These are phyloP conservation scores for Pisolithus albus DNA, from an alignment of 768 basidiomycete genomes.

Conservation along the genomic window DNA sequence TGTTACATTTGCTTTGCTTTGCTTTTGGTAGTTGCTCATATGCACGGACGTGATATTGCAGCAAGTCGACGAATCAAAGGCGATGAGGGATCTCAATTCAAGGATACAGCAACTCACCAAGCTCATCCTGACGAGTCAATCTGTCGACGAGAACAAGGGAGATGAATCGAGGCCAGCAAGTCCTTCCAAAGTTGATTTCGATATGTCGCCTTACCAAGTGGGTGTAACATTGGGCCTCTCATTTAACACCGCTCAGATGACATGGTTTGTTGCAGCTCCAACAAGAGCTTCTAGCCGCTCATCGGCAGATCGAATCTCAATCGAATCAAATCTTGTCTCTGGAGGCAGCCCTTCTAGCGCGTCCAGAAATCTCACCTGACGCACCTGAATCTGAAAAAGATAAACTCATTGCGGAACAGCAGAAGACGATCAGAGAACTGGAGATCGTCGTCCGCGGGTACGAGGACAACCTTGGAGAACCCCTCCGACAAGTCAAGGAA, in stretches of 20 bases:
- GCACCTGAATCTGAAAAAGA: constrained; percentile 73
- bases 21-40: not conserved
- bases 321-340: constrained; percentile 78
- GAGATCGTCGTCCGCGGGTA: constrained; percentile 67
- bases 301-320: constrained; percentile 74
- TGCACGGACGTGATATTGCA: constrained; percentile 20
- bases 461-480: constrained; percentile 68
- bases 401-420: constrained; percentile 63
- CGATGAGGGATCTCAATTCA: constrained; percentile 75
- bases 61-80: constrained; percentile 81
- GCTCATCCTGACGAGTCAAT: constrained; percentile 80
- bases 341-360: constrained; percentile 66
- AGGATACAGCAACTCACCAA: constrained; percentile 80
- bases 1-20: not conserved
- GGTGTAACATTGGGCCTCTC: not conserved
- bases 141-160: constrained; percentile 61
- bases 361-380: constrained; percentile 58
- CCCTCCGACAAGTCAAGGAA: constrained; percentile 55
- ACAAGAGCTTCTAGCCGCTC: constrained; percentile 77
- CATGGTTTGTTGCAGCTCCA: constrained; percentile 49
- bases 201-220: constrained; percentile 82
- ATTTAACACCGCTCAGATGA: not conserved
- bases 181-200: constrained; percentile 85
- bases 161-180: constrained; percentile 73
- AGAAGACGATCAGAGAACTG: constrained; percentile 69